phyloP scores from a whole-genome alignment of 306 rosid genomes.

The Corylus americana region DNA sequence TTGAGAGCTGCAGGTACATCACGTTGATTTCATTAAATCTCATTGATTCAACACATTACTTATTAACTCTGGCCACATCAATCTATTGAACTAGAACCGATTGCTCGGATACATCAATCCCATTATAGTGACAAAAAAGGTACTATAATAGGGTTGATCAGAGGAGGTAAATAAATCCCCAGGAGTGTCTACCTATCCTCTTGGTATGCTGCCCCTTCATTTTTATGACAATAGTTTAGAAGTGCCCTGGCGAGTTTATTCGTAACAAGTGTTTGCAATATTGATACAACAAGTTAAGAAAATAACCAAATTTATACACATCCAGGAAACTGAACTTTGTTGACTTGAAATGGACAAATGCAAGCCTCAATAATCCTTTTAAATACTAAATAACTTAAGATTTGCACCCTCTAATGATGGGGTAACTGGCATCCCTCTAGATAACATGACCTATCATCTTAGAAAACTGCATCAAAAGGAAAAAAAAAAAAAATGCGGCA shows the following conservation, averaged over 20 bases:
- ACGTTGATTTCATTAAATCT: conserved; percentile 9
- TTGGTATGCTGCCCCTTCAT: background rate
- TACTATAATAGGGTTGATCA: background rate
- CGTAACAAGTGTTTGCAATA: background rate
- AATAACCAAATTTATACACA: background rate
- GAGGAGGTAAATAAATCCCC: background rate
- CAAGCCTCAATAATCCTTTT: background rate
- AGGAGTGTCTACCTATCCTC: background rate
- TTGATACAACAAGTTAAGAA: background rate
- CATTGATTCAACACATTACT: background rate
- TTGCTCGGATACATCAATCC: background rate
- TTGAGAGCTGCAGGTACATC: conserved; percentile 55
- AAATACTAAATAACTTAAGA: background rate
- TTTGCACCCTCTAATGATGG: background rate
- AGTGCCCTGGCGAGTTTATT: background rate
- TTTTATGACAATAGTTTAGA: background rate
- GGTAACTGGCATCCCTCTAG: background rate
- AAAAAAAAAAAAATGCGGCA: background rate
- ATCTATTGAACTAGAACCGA: background rate
- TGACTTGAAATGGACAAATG: background rate
- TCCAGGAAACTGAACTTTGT: background rate
- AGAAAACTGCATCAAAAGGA: background rate
- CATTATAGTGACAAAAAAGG: background rate
- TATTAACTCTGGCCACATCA: background rate
- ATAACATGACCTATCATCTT: background rate